Conservation (phyloP, 345 rosid genomes). For the Brassica incana region DNA sequence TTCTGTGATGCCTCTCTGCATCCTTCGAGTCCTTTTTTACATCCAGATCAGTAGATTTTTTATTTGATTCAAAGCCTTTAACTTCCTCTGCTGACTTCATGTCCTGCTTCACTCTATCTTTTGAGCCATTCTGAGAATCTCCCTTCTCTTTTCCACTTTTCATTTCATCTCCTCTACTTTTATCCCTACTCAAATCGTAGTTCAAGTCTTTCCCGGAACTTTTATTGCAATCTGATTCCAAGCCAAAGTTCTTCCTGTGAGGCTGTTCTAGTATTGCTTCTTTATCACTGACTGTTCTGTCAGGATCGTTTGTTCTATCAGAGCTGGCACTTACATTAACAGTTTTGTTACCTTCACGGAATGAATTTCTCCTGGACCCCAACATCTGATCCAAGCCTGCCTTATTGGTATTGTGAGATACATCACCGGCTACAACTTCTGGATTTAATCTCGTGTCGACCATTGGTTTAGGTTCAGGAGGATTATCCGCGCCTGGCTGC, state of each 20-base stretch:
- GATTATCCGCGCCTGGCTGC: constrained; percentile 42
- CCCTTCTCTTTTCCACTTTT: constrained; percentile 53
- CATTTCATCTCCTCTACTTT: constrained; percentile 46
- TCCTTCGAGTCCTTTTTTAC: constrained; percentile 57
- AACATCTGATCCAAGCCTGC: constrained; percentile 20
- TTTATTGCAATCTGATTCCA: constrained; percentile 43
- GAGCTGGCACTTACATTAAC: constrained; percentile 31
- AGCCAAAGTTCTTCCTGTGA: constrained; percentile 42
- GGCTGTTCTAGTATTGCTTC: constrained; percentile 36
- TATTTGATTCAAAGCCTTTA: constrained; percentile 58
- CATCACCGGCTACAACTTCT: constrained; percentile 35
- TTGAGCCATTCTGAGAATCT: constrained; percentile 50
- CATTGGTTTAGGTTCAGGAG: constrained; percentile 38
- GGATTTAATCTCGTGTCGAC: constrained; percentile 44
- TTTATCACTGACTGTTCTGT: constrained; percentile 33
- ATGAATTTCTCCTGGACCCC: constrained; percentile 18
- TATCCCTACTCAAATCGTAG: constrained; percentile 40
- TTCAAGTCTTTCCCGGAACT: constrained; percentile 43
- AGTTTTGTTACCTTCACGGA: constrained; percentile 20
- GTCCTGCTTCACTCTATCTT: constrained; percentile 49
- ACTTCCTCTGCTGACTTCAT: constrained; percentile 48
- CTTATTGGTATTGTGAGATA: constrained; percentile 32
- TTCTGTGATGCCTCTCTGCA: constrained; percentile 51
- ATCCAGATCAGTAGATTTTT: constrained; percentile 43
- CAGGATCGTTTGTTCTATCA: constrained; percentile 33